A percentile compares a stretch with the other conserved stretches of the same genome.
Conservation (phyloP, 768 basidiomycete genomes). For the Hebeloma cylindrosporum region DNA sequence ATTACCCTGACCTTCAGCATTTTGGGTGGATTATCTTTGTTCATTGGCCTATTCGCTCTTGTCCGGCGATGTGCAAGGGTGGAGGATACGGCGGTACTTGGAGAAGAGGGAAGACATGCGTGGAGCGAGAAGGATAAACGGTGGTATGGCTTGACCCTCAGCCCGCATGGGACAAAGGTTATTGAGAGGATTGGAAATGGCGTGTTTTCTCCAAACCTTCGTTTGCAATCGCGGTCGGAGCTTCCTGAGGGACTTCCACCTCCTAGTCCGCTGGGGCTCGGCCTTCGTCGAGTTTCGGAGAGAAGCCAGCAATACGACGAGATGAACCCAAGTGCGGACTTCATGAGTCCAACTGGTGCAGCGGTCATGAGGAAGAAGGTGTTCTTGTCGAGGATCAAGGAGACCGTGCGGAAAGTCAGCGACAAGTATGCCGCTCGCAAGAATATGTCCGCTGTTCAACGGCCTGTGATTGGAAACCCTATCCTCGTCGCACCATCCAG, state of each 20-base stretch:
- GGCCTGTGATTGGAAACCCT: constrained; percentile 62
- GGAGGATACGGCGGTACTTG: constrained; percentile 58
- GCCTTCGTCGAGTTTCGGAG: constrained; percentile 50
- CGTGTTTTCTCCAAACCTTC: constrained; percentile 8
- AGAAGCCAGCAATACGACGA: constrained; percentile 35
- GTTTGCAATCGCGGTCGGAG: constrained; percentile 9
- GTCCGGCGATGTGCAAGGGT: constrained; percentile 57
- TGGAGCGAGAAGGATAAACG: constrained; percentile 66
- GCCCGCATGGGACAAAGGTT: constrained; percentile 28
- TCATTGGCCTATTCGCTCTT: constrained; percentile 55
- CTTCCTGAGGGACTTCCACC: constrained; percentile 1
- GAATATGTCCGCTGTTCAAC: constrained; percentile 28
- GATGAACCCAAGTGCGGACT: constrained; percentile 23
- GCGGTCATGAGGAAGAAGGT: constrained; percentile 70
- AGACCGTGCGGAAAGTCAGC: constrained; percentile 69
- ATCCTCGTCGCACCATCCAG: constrained; percentile 36
- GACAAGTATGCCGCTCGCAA: constrained; percentile 48
- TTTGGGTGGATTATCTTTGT: constrained; percentile 55
- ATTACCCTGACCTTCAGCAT: constrained; percentile 62
- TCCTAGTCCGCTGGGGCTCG: constrained; percentile 38
- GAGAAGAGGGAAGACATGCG: constrained; percentile 55
- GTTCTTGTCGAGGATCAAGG: constrained; percentile 61
- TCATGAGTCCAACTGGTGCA: constrained; percentile 44
- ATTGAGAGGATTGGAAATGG: constrained; percentile 14
- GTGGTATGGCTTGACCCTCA: constrained; percentile 60